Base-by-base conservation (phyloP, 352 stramenopile species). In the Lagenidium sp. region DNA sequence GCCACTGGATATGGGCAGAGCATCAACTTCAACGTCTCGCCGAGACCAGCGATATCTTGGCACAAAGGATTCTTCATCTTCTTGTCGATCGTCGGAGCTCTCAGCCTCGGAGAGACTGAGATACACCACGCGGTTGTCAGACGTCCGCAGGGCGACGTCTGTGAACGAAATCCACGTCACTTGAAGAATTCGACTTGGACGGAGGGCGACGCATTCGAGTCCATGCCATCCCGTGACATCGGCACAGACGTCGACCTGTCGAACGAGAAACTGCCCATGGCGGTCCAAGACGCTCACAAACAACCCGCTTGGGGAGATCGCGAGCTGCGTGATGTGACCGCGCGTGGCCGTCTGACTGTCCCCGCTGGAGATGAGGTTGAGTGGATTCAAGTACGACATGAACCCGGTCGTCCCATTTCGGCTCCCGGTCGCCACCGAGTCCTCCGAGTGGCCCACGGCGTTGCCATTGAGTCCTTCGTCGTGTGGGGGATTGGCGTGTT, bases 201-300 rank as follows among this genome's bases (percentile, higher is more conserved):
- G 20, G 15, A 19, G 39, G 0, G n/a, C 15, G 6, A 30, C 22
- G 13, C 20, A 15, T n/a, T 59, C 36, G 13, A 75, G 43, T 6
- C 47, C 45, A 41, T 84, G 61, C 76, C 76, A 89, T n/a, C 48
- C 47, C 7, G 81, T 11, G 0, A 86, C 50, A 34, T 80, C 65
- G 1, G 70, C 65, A 26, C 76, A 89, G 0, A 51, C 50, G 13
- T 85, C 73, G 44, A 89, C 77, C 35, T 86, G 63, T 0, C 68
- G 76, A 10, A 89, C 65, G 1, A 65, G 49, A 19, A 85, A 46
- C 2, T 57, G 53, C 11, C 69, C 62, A 0, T 65, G 26, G 19
- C 54, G 42, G 43, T 86, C 67, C 13, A 86, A 46, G 49, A 89
- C 69, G 19, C 52, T 68, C 21, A 89, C 37, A 45, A 68, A 79